Conservation (phyloP, 805 yeast species). For the Kodamaea leandrae region DNA sequence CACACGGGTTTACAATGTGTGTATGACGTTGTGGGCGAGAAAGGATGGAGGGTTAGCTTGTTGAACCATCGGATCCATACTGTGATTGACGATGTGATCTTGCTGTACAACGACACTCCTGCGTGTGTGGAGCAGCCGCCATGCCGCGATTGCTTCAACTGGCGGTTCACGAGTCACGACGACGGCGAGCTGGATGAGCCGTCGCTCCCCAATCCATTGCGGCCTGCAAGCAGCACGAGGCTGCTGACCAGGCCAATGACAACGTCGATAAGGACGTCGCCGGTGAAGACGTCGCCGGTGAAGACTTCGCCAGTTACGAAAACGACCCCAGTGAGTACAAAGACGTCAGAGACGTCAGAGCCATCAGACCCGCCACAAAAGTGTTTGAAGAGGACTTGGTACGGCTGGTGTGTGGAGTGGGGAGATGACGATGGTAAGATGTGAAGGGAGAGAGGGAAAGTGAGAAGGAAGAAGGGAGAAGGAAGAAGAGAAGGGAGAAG, state of each 20-base stretch:
- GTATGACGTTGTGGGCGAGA: conserved; percentile 84
- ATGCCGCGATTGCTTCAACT: conserved; percentile 85
- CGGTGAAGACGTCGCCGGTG: background rate
- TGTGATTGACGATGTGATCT: conserved; percentile 78
- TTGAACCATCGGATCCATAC: conserved; percentile 87
- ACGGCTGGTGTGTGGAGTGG: conserved; percentile 60
- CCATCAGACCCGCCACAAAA: conserved; percentile 35
- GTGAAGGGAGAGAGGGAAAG: background rate
- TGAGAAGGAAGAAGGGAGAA: background rate
- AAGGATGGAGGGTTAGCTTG: conserved; percentile 88
- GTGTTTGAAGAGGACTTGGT: conserved; percentile 62
- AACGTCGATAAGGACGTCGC: background rate
- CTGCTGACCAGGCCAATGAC: conserved; percentile 14
- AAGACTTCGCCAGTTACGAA: background rate
- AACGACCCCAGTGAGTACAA: conserved; percentile 2
- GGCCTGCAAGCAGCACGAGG: conserved; percentile 16
- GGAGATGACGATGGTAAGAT: conserved; percentile 28
- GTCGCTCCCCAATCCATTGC: conserved; percentile 35
- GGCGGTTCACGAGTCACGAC: conserved; percentile 68
- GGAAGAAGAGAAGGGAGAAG: no score
- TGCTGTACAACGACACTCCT: conserved; percentile 74
- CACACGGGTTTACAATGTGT: conserved; percentile 86
- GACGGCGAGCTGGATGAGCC: conserved; percentile 40
- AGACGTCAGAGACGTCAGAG: conserved; percentile 8
- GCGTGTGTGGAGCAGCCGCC: conserved; percentile 72